Base-by-base conservation (phyloP, 2,329 filamentous ascomycete genomes). In the Xylaria hypoxylon region DNA sequence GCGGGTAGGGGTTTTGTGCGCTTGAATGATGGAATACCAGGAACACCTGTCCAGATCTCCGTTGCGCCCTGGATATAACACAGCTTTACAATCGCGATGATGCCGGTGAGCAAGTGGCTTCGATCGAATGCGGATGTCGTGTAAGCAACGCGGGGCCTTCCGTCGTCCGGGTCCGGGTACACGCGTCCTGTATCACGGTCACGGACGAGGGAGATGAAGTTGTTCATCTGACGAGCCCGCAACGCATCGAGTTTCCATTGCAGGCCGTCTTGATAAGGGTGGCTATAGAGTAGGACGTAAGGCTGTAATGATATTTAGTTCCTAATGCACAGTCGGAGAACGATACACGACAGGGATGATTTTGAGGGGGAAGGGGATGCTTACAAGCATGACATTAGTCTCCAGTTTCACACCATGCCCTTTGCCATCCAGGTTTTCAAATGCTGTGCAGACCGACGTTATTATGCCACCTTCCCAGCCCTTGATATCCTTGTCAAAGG, bases 351-450 rank as follows among this genome's bases (percentile, higher is more conserved):
- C 8, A 50, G 47, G 15, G n/a, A 48, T 17, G 8, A 11, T n/a
- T 22, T 45, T 8, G 22, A 33, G 26, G 38, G 22, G n/a, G 17
- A n/a, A n/a, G n/a, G 15, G 26, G 22, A 45, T 76, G 77, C 84
- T 74, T 75, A 86, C 85, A 62, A 89, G 71, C 91, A 96, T 94
- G 73, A 86, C 87, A 1, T 87, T 87, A 10, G 89, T 84, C 82
- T 97, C 94, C 31, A 97, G 82, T 78, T 96, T 97, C 55, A 86
- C 85, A 44, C 95, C 95, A 73, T 97, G 93, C 64, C 93, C 93
- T 47, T 89, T 84, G 5, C 87, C 87, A 76, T 97, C 93, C 0
- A 94, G 83, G 72, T 97, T 91, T 70, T 96, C 92, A 72, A 94
- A 93, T 60, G 92, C 89, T 48, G 85, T 87, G 69, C 92, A 90